Conservation (phyloP, 176 grass and related monocot species). For the Tuctoria greenei region DNA sequence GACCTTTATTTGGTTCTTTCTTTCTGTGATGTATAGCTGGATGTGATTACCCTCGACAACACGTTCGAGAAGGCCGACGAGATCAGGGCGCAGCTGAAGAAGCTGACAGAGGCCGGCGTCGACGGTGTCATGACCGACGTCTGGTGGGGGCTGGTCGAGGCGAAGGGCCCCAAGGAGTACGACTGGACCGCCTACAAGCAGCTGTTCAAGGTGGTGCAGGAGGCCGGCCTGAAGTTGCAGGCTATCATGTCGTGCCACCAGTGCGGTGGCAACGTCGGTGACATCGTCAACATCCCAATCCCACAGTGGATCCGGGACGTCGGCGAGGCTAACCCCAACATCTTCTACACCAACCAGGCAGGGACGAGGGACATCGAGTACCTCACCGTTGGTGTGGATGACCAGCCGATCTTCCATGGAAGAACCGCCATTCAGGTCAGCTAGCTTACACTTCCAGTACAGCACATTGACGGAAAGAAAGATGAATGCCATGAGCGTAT, state of each 20-base stretch:
- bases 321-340: slow-evolving; percentile 42
- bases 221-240: slow-evolving; percentile 76
- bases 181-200: slow-evolving; percentile 74
- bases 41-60: slow-evolving; percentile 45
- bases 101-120: slow-evolving; percentile 49
- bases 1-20: background rate
- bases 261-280: slow-evolving; percentile 80
- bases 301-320: slow-evolving; percentile 58
- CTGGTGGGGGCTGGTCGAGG: slow-evolving; percentile 93
- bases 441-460: background rate
- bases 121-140: slow-evolving; percentile 89
- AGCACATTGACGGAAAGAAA: background rate
- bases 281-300: slow-evolving; percentile 66
- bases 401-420: slow-evolving; percentile 67
- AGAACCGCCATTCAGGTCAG: slow-evolving; percentile 79
- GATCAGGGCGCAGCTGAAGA: slow-evolving; percentile 45
- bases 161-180: slow-evolving; percentile 42
- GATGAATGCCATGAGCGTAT: background rate
- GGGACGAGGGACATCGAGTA: slow-evolving; percentile 69
- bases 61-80: slow-evolving; percentile 50
- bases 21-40: slow-evolving; percentile 30
- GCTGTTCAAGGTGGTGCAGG: slow-evolving; percentile 63
- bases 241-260: slow-evolving; percentile 94
- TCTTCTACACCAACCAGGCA: slow-evolving; percentile 73
- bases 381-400: slow-evolving; percentile 73